Conservation (phyloP, 768 basidiomycete species). For the Tricholoma bakamatsutake region DNA sequence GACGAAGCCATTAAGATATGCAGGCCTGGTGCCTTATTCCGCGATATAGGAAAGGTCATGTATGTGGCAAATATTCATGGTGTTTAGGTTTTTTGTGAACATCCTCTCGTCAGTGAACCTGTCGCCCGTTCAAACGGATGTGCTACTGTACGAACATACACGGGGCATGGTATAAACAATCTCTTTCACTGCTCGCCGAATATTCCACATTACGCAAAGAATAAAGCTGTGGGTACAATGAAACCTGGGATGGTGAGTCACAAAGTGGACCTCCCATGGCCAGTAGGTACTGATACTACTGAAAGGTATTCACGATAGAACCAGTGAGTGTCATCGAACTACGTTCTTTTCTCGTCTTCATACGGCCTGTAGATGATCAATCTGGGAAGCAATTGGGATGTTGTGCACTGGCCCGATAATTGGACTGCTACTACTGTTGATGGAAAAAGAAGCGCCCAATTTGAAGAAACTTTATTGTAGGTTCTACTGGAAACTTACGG, state of each 20-base stretch:
- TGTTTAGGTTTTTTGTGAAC: slow-evolving; percentile 1
- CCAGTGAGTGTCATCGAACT: slow-evolving; percentile 42
- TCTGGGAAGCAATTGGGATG: slow-evolving; percentile 69
- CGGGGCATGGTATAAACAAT: slow-evolving; percentile 85
- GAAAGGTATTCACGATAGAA: slow-evolving; percentile 68
- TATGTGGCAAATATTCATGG: slow-evolving; percentile 31
- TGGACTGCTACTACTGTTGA: slow-evolving; percentile 96
- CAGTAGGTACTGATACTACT: slow-evolving; percentile 1
- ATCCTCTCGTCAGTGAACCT: slow-evolving; percentile 54
- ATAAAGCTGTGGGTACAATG: slow-evolving; percentile 90
- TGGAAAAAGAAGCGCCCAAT: slow-evolving; percentile 90
- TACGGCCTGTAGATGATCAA: slow-evolving; percentile 75
- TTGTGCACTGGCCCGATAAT: slow-evolving; percentile 87
- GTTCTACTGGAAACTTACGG: slow-evolving; percentile 25
- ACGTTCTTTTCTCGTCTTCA: slow-evolving; percentile 3
- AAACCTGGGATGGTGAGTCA: slow-evolving; percentile 84
- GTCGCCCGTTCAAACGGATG: slow-evolving; percentile 80
- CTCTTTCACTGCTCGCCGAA: slow-evolving; percentile 85
- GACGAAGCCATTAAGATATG: slow-evolving; percentile 90
- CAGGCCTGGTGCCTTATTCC: slow-evolving; percentile 88
- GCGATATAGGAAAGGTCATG: slow-evolving; percentile 86
- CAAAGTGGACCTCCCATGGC: background rate
- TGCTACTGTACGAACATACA: slow-evolving; percentile 88
- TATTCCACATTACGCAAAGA: slow-evolving; percentile 92
- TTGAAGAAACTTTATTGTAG: slow-evolving; percentile 94